Conservation (phyloP, 345 rosid genomes). For the Pugionium cornutum region DNA sequence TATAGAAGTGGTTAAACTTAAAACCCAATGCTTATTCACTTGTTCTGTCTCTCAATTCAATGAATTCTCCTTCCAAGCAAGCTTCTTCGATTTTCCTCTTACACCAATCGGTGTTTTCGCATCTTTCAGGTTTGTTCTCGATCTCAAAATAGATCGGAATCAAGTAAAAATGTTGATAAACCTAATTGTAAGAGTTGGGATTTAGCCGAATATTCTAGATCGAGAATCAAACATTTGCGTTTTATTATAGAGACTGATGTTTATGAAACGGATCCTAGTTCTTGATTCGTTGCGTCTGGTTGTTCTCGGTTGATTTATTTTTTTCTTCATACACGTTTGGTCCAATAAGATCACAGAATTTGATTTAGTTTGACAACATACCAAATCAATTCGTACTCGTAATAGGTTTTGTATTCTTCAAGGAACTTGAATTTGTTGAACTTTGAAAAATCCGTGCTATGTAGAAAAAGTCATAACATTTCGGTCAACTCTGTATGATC, state of each 20-base stretch:
- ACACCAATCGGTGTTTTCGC: conserved; percentile 21
- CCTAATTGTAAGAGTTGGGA: conserved; percentile 3
- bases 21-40: neutral
- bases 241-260: neutral
- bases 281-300: neutral
- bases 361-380: neutral
- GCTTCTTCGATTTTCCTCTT: conserved; percentile 18
- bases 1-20: conserved; percentile 8
- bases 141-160: conserved; percentile 18
- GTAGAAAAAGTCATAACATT: neutral
- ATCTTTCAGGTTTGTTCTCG: conserved; percentile 31
- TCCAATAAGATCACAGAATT: conserved; percentile 1
- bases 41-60: conserved; percentile 15
- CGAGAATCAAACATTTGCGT: conserved; percentile 2
- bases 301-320: neutral
- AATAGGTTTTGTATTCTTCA: conserved; percentile 1
- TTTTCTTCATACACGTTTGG: conserved; percentile 9
- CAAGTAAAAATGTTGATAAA: neutral
- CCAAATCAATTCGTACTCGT: neutral
- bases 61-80: conserved; percentile 21
- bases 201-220: conserved; percentile 10
- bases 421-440: neutral
- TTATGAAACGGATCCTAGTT: conserved; percentile 9
- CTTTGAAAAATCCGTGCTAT: neutral
- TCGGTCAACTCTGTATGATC: conserved; percentile 21